phyloP scores from a whole-genome alignment of 106 monocot genomes.

The Cymbidium sinense region DNA sequence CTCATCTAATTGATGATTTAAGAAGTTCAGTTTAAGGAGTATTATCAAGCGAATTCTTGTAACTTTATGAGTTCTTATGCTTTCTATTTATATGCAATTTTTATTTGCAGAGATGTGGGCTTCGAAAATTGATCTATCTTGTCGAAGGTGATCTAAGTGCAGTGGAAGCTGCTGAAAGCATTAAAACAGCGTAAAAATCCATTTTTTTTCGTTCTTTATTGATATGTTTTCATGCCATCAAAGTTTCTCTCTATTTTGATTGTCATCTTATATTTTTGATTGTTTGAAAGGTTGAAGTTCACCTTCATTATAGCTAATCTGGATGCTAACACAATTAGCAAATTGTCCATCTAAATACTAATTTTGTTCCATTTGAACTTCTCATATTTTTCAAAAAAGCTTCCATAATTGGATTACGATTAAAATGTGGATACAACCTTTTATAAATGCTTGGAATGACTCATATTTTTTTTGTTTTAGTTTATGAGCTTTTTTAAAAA shows the following conservation, averaged over 20 bases:
- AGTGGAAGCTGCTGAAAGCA: constrained; percentile 76
- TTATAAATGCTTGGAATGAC: background rate
- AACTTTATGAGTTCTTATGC: background rate
- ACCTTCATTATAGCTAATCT: background rate
- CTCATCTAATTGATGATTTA: too few relatives aligned
- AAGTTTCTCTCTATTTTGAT: background rate
- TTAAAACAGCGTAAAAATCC: constrained; percentile 86
- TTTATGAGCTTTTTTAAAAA: background rate
- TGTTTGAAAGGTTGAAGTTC: background rate
- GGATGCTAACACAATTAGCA: background rate
- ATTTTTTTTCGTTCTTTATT: background rate
- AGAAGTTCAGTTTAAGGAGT: too few relatives aligned
- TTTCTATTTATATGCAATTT: constrained; percentile 2
- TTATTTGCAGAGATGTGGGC: constrained; percentile 74
- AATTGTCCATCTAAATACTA: background rate
- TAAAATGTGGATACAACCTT: background rate
- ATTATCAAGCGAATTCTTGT: background rate
- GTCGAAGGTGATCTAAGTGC: constrained; percentile 95
- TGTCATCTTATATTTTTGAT: background rate
- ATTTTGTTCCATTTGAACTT: background rate
- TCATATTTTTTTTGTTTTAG: background rate
- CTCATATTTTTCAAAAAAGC: background rate
- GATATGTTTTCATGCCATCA: background rate
- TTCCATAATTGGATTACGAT: background rate
- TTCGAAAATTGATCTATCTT: constrained; percentile 81